A percentile compares a stretch with the other conserved stretches of the same genome.
Evolutionary conservation across 805 yeast genomes (phyloP).

Genomic region (Starmerella floris): DNA sequence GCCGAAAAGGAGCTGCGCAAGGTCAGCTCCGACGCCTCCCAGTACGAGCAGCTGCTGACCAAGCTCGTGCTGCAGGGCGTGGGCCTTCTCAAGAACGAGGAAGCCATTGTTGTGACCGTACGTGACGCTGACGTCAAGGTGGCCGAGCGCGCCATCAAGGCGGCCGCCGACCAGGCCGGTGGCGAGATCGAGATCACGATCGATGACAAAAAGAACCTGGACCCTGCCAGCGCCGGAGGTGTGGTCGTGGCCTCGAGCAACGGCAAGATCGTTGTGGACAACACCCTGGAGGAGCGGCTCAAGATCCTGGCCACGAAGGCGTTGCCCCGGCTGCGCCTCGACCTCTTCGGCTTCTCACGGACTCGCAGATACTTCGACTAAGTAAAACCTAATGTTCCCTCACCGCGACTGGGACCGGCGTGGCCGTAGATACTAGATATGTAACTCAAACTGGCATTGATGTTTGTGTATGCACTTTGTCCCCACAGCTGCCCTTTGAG

Average conservation of each 20-base stretch:
- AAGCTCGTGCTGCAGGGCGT: conserved; percentile 64
- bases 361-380: conserved; percentile 86
- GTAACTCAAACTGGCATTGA: too few relatives aligned
- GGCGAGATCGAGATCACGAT: conserved; percentile 46
- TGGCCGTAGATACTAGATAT: too few relatives aligned
- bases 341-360: conserved; percentile 57
- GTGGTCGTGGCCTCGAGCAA: conserved; percentile 52
- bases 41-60: conserved; percentile 56
- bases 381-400: too few relatives aligned
- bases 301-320: conserved; percentile 68
- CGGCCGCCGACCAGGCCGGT: conserved; percentile 48
- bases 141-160: conserved; percentile 48
- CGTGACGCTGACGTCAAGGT: conserved; percentile 50
- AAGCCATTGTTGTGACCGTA: conserved; percentile 45
- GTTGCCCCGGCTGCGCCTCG: conserved; percentile 83
- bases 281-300: conserved; percentile 90
- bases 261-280: conserved; percentile 79
- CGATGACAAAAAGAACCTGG: conserved; percentile 46
- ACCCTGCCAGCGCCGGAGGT: conserved; percentile 69
- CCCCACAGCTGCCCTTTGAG: too few relatives aligned
- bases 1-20: conserved; percentile 51
- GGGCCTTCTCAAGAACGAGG: conserved; percentile 58
- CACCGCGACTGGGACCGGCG: too few relatives aligned
- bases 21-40: conserved; percentile 39
- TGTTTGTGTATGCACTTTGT: too few relatives aligned